phyloP scores from a whole-genome alignment of 345 rosid species.

The Camelina sativa region DNA sequence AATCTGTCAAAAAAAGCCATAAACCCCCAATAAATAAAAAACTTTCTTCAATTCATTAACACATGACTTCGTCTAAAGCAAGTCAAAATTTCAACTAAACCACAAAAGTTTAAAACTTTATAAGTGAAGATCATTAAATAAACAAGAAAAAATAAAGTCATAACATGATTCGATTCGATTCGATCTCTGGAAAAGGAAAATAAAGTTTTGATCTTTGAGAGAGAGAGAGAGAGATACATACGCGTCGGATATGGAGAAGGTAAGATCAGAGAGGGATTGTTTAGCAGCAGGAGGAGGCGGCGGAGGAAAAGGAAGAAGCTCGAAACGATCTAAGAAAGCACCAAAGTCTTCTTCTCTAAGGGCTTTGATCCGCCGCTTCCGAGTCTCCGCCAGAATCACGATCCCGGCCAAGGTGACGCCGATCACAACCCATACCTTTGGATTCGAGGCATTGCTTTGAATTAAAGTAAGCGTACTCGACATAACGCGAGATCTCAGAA shows the following conservation, averaged over 20 bases:
- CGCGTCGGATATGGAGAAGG: slow-evolving; percentile 86
- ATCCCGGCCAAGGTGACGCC: slow-evolving; percentile 82
- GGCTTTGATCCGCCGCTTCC: slow-evolving; percentile 58
- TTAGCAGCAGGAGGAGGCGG: slow-evolving; percentile 89
- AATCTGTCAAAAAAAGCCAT: slow-evolving; percentile 53
- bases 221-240: slow-evolving; percentile 33
- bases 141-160: neutral
- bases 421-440: slow-evolving; percentile 77
- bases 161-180: neutral
- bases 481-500: slow-evolving; percentile 46
- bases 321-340: slow-evolving; percentile 74
- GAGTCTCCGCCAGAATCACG: slow-evolving; percentile 68
- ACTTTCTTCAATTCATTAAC: neutral
- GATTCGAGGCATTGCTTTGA: slow-evolving; percentile 58
- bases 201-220: neutral
- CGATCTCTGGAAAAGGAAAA: neutral
- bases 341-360: slow-evolving; percentile 64
- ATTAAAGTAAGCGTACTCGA: slow-evolving; percentile 53
- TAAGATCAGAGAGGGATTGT: slow-evolving; percentile 68
- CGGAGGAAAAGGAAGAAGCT: slow-evolving; percentile 76
- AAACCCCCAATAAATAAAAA: neutral
- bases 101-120: slow-evolving; percentile 1
- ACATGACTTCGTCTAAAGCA: slow-evolving; percentile 13
- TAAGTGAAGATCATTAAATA: slow-evolving; percentile 11
- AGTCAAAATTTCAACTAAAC: slow-evolving; percentile 7